Base-by-base conservation (phyloP, 2,329 filamentous ascomycete species). In the Bisporella sp. region DNA sequence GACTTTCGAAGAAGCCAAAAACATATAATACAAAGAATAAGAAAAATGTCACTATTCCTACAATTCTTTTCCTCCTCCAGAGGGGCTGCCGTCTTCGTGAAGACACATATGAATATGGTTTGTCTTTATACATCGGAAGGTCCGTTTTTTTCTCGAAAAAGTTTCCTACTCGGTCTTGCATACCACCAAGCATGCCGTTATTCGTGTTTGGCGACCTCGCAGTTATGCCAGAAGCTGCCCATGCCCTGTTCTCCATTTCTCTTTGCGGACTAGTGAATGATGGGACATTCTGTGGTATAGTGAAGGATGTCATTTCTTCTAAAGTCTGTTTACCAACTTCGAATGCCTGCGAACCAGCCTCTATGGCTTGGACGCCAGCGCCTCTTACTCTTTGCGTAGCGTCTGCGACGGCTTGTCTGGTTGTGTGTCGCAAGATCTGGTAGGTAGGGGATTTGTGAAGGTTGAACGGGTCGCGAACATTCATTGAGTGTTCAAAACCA, bases 81-180 rank as follows among this genome's bases (percentile, higher is more conserved):
- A 80, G 69, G 33, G 80, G 75, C 47, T 75, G 74, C 54, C 75
- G 73, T 60, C 79, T 78, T 59, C 78, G 74, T 54, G 79, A 80
- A 33, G 76, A 71, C 41, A 79, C 75, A 61, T 87, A 84, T 46
- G 76, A 77, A 65, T 88, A 93, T n/a, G 93, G 93, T 68, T 99
- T 99, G 71, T 99, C 93, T 71, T 99, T 99, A 74, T 99, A 99
- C 87, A 97, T 91, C 43, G 93, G 93, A 55, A 99, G 73, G 51
- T 81, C 74, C 68, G 33, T 71, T 62, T 68, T 68, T 29, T 70
- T 78, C 37, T 83, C 79, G 55, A 91, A 83, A 53, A 90, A 76
- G 52, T 74, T 76, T 46, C 78, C 78, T 35, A 89, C 73, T 54
- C 78, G 81, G 59, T 79, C 78, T 45, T 84, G 74, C 39, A 89